Base-by-base conservation (phyloP, 495 filamentous ascomycete species). In the Thermochaetoides thermophila region DNA sequence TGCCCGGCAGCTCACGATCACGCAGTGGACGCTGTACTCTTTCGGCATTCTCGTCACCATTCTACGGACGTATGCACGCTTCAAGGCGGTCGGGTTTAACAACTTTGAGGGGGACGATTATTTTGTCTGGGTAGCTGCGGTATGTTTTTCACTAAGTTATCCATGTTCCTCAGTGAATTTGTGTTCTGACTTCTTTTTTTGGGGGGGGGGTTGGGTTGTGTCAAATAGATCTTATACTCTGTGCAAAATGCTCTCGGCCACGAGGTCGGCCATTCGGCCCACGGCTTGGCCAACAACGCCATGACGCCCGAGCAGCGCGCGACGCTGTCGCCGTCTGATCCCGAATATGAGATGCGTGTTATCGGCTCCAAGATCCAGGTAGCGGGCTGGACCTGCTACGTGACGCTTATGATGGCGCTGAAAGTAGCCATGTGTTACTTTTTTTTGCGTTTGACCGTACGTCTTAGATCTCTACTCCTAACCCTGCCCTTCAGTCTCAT, bases 281-380 rank as follows among this genome's bases (percentile, higher is more conserved):
- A 56, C 3, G 72, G 72, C 0, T 56, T 78, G 4, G 69, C 73
- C 31, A 76, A 76, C 38, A 72, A 68, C 44, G 40, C 57, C 42
- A 75, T 76, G 71, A 72, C 65, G 1, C 59, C 63, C 23, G 58
- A 62, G 19, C 31, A 71, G 25, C 60, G 73, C 6, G 43, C 36
- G 7, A 33, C 56, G 0, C 48, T 76, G 4, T 48, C 59, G 8
- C 59, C 65, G 0, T 25, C 40, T 7, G 63, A 62, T 4, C 34
- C 52, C 12, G 72, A 76, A 44, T 76, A 64, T 28, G 40, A 20
- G 8, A 38, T 61, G 16, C 45, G 56, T n/a, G 62, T 75, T 4
- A 61, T 60, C 13, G 72, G 72, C 1, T 74, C 69, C 26, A 75
- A 74, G 45, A 64, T 63, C 3, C 73, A 78, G 35, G 57, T 76